Base-by-base conservation (phyloP, 192 early-diverging fungal species). In the Backusella morwellensis region DNA sequence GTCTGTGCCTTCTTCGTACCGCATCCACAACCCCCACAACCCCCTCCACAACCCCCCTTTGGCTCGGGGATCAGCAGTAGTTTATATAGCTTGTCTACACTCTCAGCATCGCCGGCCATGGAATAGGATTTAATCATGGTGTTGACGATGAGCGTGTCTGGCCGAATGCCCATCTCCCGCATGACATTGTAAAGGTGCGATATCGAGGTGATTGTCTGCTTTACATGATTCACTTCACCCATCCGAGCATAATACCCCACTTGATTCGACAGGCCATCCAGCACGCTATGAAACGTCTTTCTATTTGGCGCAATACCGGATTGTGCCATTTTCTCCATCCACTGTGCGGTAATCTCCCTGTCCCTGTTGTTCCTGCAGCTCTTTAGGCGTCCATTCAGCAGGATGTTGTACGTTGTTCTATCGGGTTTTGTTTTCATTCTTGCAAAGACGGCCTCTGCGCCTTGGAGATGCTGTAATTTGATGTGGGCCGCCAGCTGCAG, bases 261-360 rank as follows among this genome's bases (percentile, higher is more conserved):
- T 17, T 75, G 78, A 26, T 59, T n/a, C 11, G 73, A 17, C 32
- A 79, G 6, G 15, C 73, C 78, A 23, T 26, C 38, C 21, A 79
- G 17, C 2, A 79, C 21, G 38, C 54, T 52, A 19, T 70, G 74
- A 21, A 79, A 75, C 14, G 78, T 79, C 1, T 50, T n/a, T 36
- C n/a, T 35, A 66, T 59, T 71, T 2, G 78, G 78, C 6, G 41
- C 56, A 36, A 75, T 50, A 19, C 52, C 73, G 2, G 73, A 68
- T 3, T 75, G 21, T 19, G 54, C 35, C 78, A 79, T 34, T 47
- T 38, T 66, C 4, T 79, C 73, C 73, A 79, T 79, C 78, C 73
- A 79, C 14, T 41, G 36, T 69, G 74, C 26, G 0, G 78, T 50
- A 2, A 54, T 41, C 23, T 71, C 32, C 14, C 32, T 21, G 21